Conservation (phyloP, 208 protist genomes). For the Tetramitus jugosus region DNA sequence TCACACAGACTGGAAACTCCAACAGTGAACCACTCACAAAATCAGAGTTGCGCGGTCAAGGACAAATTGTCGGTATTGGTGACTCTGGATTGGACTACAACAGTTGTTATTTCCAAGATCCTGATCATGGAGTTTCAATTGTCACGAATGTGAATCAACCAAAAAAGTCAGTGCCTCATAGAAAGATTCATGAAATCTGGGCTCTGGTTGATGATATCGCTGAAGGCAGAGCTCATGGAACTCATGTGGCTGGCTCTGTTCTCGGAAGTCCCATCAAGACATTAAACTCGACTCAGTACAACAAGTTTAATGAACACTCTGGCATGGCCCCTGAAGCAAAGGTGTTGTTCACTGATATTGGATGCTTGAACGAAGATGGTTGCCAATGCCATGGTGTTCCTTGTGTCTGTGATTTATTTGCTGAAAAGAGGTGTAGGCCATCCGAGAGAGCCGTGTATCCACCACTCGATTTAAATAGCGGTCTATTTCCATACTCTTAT, state of each 20-base stretch:
- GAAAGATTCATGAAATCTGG: constrained; percentile 62
- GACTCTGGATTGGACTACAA: constrained; percentile 67
- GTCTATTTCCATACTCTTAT: background rate
- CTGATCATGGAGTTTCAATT: constrained; percentile 41
- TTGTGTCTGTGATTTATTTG: too few relatives aligned
- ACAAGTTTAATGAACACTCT: constrained; percentile 41
- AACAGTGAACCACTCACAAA: background rate
- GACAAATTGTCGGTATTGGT: constrained; percentile 62
- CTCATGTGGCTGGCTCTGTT: constrained; percentile 64
- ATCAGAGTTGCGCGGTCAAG: constrained; percentile 48
- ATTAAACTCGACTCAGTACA: too few relatives aligned
- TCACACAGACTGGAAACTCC: background rate
- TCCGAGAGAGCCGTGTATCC: constrained; percentile 16
- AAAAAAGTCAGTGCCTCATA: constrained; percentile 37
- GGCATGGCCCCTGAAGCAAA: constrained; percentile 66
- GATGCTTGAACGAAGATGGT: too few relatives aligned
- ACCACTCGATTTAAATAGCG: background rate
- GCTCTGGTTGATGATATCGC: background rate
- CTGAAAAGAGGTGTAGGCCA: too few relatives aligned
- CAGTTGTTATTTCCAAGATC: constrained; percentile 72
- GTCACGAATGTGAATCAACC: constrained; percentile 54
- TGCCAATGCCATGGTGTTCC: too few relatives aligned
- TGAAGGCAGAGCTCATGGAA: constrained; percentile 48
- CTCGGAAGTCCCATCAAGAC: constrained; percentile 43
- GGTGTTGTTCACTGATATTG: constrained; percentile 54